Evolutionary conservation across 345 rosid genomes (phyloP), one percentile per base, ranked within the genome.

Genomic region (Aethionema arabicum): DNA sequence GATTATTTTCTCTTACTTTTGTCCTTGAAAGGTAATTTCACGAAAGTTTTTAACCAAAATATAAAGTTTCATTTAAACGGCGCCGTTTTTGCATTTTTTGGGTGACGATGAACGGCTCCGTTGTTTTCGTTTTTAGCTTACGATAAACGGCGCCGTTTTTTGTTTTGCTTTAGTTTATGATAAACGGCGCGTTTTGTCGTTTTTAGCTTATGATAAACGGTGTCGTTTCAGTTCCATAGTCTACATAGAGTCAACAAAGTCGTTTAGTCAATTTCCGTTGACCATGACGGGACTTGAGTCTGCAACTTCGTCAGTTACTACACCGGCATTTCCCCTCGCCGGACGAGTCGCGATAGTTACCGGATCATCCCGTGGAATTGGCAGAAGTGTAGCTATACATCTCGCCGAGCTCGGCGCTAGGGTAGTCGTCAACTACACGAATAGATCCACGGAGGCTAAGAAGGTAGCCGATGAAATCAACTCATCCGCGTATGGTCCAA

Each of bases 291-390:
- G 10, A 0, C 47, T 32, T 37, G 54, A 63, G 74, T 46, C 63
- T 32, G 21, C 40, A 64, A 3, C 50, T 21, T 56, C 56, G 4
- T 52, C 67, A 39, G 41, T 39, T 44, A 35, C 31, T 7, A 14
- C 35, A 31, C 54, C 21, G 35, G 12, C 51, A n/a, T 75, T 56
- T 31, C 72, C 80, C 6, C 88, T 87, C 6, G 47, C 60, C 7
- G 87, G 82, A 36, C 68, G 90, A 43, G 82, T 83, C 31, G 95
- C 88, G 4, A 74, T 90, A 44, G 80, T 87, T 49, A 87, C 95
- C 0, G 90, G 97, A 7, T 88, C 79, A 15, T 87, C 92, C 2
- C 78, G 90, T 8, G 95, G 95, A 15, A 85, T 82, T 8, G 97
- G 97, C 59, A 79, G 78, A 15, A 82, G 81, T 63, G 55, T 90